Evolutionary conservation across 148 eudicot genomes (phyloP), one percentile per base, ranked within the genome.

Genomic region (Silene conica): DNA sequence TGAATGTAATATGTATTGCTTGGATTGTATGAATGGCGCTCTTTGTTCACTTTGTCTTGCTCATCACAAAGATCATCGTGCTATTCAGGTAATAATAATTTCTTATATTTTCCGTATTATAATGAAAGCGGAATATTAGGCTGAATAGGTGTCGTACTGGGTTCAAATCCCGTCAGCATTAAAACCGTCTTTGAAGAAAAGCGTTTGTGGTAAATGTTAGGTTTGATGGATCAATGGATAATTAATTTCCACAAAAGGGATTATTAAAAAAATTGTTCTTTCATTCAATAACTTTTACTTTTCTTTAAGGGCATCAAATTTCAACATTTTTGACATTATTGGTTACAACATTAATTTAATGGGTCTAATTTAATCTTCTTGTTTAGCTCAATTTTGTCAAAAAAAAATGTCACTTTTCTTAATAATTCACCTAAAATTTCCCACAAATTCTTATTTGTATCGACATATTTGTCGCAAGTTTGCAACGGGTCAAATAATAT

Each of bases 1-100:
- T 64, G 98, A 93, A 80, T 93, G 98, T 69, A 93, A 93, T 80
- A 89, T 93, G 98, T 93, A 84, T 72, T 93, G 98, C 46, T 81
- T 93, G 84, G 95, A 91, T 72, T 93, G 98, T 80, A 82, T 91
- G 82, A 73, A 87, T 60, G 92, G 89, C 0, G 69, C 98, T 63
- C 86, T 89, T 15, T 93, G 98, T 66, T 91, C 98, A 22, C 83
- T 91, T 54, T 93, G 98, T 25, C 83, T 93, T 25, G 43, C 80
- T 9, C 67, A 69, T 34, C 98, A 93, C 83, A 82, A 82, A 50
- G 89, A 91, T 59, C 98, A 93, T 67, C 86, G 82, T 28, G 86
- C 79, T 58, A 91, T 93, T 78, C 98, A 93, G 98, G 98, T 93
- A 41, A 2, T n/a, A n/a, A n/a, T n/a, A n/a, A n/a, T n/a, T n/a